phyloP scores from a whole-genome alignment of 192 early-diverging fungal genomes.

The Coemansia sp. region DNA sequence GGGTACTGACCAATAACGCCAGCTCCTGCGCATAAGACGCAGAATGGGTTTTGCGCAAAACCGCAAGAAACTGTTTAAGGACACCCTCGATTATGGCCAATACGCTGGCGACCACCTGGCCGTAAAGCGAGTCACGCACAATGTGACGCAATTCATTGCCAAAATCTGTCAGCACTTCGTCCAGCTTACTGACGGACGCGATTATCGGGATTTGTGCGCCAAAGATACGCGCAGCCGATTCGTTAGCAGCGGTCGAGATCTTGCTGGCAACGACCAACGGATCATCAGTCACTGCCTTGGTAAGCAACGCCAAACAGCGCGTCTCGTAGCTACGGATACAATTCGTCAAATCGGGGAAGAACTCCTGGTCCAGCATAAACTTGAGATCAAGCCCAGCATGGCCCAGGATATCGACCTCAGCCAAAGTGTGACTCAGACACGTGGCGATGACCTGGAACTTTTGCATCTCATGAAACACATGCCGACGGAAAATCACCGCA shows the following conservation, averaged over 20 bases:
- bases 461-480: conserved; percentile 81
- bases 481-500: conserved; percentile 81
- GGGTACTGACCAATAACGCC: conserved; percentile 51
- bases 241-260: conserved; percentile 34
- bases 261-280: conserved; percentile 61
- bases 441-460: conserved; percentile 79
- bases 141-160: conserved; percentile 54
- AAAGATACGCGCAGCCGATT: conserved; percentile 26
- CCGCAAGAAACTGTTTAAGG: conserved; percentile 50
- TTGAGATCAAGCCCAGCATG: conserved; percentile 84
- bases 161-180: conserved; percentile 51
- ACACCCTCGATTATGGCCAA: conserved; percentile 51
- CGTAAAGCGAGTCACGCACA: conserved; percentile 57
- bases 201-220: conserved; percentile 48
- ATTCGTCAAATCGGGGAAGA: conserved; percentile 71
- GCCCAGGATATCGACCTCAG: conserved; percentile 75
- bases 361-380: conserved; percentile 78
- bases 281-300: conserved; percentile 69
- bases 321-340: conserved; percentile 71
- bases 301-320: conserved; percentile 62
- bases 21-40: conserved; percentile 37
- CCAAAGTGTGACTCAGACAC: conserved; percentile 74
- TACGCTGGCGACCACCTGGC: conserved; percentile 53
- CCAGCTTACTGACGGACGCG: conserved; percentile 46
- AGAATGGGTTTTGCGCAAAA: conserved; percentile 28